phyloP scores from a whole-genome alignment of 805 yeast species.

The Saturnispora serradocipensis region DNA sequence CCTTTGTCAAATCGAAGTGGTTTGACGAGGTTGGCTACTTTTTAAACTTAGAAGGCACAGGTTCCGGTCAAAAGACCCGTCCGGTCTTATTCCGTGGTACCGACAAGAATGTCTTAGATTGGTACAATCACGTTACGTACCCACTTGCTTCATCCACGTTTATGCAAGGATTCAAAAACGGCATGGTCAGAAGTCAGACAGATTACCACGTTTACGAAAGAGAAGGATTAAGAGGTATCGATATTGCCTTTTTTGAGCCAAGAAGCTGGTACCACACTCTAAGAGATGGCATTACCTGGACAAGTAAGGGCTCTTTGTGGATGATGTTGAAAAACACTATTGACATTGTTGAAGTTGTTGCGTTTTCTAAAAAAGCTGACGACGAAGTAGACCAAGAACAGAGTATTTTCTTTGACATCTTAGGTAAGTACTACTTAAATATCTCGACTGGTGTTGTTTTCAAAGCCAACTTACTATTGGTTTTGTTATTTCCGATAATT shows the following conservation, averaged over 20 bases:
- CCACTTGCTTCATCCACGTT: slow-evolving; percentile 77
- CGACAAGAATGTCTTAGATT: slow-evolving; percentile 59
- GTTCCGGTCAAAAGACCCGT: slow-evolving; percentile 63
- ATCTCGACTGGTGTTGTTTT: slow-evolving; percentile 42
- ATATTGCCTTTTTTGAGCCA: slow-evolving; percentile 82
- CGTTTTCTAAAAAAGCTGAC: slow-evolving; percentile 22
- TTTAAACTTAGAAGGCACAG: slow-evolving; percentile 85
- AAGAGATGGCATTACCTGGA: slow-evolving; percentile 57
- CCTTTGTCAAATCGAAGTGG: slow-evolving; percentile 71
- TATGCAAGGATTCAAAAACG: slow-evolving; percentile 76
- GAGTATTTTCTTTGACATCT: slow-evolving; percentile 59
- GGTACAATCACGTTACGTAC: slow-evolving; percentile 40
- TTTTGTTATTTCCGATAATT: slow-evolving; percentile 48
- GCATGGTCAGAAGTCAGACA: slow-evolving; percentile 70
- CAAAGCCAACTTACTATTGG: slow-evolving; percentile 41
- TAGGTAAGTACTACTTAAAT: slow-evolving; percentile 48
- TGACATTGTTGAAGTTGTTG: slow-evolving; percentile 45
- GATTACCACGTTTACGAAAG: slow-evolving; percentile 68
- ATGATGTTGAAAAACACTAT: slow-evolving; percentile 72
- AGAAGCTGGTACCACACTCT: slow-evolving; percentile 76
- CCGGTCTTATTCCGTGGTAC: slow-evolving; percentile 79
- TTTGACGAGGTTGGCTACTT: slow-evolving; percentile 49
- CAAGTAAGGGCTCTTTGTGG: slow-evolving; percentile 64
- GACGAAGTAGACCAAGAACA: slow-evolving; percentile 17
- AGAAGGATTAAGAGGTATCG: slow-evolving; percentile 73